Percentiles rank a stretch among this genome's conserved stretches.
These are phyloP conservation scores for Soucietia sequanensis DNA, from an alignment of 805 yeast species.

Conservation along the genomic window DNA sequence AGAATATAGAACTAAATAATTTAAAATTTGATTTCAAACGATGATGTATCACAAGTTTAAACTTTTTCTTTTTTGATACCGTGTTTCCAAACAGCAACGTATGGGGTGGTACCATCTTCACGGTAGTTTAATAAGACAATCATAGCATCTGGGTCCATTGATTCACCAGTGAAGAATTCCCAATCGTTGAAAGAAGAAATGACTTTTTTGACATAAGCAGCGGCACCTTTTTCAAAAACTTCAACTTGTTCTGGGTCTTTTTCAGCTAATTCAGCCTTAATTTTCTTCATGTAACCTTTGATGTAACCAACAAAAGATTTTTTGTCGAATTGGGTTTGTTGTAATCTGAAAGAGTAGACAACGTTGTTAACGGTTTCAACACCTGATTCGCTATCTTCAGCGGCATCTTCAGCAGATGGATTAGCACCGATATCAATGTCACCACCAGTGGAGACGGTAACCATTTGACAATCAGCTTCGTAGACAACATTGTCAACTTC, in stretches of 20 bases:
- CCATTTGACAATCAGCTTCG: constrained; percentile 96
- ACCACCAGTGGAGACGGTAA: constrained; percentile 76
- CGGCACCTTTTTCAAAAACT: constrained; percentile 96
- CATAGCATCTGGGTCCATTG: constrained; percentile 99
- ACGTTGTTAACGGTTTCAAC: constrained; percentile 94
- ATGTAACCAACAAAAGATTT: constrained; percentile 95
- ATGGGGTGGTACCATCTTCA: constrained; percentile 99
- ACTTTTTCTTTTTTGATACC: constrained; percentile 89
- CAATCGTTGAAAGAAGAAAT: constrained; percentile 95
- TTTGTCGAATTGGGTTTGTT: constrained; percentile 95
- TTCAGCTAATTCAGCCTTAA: constrained; percentile 91
- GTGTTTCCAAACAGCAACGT: constrained; percentile 98
- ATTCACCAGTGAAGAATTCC: constrained; percentile 99
- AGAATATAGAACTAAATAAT: constrained; percentile 2
- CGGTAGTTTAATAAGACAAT: constrained; percentile 97
- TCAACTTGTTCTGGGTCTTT: constrained; percentile 82
- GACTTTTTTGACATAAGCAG: constrained; percentile 93
- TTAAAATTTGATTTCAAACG: background rate
- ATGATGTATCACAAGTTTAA: constrained; percentile 44
- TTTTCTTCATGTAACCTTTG: constrained; percentile 97
- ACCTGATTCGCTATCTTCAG: constrained; percentile 79
- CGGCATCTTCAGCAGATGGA: constrained; percentile 98
- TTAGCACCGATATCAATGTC: constrained; percentile 99
- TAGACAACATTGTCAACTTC: constrained; percentile 87
- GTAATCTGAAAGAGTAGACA: constrained; percentile 97